These are phyloP conservation scores for Suillus americanus DNA, from an alignment of 768 basidiomycete species.

Conservation along the genomic window DNA sequence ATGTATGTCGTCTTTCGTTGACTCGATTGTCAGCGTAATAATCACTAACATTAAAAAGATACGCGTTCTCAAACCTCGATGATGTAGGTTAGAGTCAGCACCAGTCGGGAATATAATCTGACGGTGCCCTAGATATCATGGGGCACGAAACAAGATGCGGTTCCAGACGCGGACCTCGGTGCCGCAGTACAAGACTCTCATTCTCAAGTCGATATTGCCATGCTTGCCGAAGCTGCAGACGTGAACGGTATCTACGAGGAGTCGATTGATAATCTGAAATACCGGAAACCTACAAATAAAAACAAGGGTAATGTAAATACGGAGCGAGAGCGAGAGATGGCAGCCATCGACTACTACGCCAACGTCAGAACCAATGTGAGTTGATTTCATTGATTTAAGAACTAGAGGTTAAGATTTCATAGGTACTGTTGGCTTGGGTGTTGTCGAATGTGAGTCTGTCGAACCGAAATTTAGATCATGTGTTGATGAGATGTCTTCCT, in stretches of 20 bases:
- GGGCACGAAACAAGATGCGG: slow-evolving; percentile 92
- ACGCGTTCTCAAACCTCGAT: slow-evolving; percentile 83
- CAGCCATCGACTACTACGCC: slow-evolving; percentile 85
- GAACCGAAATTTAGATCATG: background rate
- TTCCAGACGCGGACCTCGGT: slow-evolving; percentile 75
- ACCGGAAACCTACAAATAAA: slow-evolving; percentile 45
- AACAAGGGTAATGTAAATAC: slow-evolving; percentile 30
- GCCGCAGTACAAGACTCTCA: slow-evolving; percentile 78
- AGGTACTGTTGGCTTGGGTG: slow-evolving; percentile 79
- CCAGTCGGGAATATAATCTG: slow-evolving; percentile 7
- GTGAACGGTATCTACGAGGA: slow-evolving; percentile 85
- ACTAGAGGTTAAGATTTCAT: background rate
- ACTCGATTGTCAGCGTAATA: slow-evolving; percentile 13
- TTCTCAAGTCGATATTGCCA: slow-evolving; percentile 85
- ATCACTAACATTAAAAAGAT: slow-evolving; percentile 46
- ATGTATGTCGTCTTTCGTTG: slow-evolving; percentile 48
- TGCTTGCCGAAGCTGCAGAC: slow-evolving; percentile 79
- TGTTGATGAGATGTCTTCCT: background rate
- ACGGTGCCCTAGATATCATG: slow-evolving; percentile 66
- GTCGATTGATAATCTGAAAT: slow-evolving; percentile 70
- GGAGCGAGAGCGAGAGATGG: slow-evolving; percentile 65
- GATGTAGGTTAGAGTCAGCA: slow-evolving; percentile 47
- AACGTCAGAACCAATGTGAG: slow-evolving; percentile 78
- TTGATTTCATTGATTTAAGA: background rate
- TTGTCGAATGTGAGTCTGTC: slow-evolving; percentile 66